Evolutionary conservation across 306 rosid genomes (phyloP), one percentile per base, ranked within the genome.

Genomic region (Dalbergia oliveri): DNA sequence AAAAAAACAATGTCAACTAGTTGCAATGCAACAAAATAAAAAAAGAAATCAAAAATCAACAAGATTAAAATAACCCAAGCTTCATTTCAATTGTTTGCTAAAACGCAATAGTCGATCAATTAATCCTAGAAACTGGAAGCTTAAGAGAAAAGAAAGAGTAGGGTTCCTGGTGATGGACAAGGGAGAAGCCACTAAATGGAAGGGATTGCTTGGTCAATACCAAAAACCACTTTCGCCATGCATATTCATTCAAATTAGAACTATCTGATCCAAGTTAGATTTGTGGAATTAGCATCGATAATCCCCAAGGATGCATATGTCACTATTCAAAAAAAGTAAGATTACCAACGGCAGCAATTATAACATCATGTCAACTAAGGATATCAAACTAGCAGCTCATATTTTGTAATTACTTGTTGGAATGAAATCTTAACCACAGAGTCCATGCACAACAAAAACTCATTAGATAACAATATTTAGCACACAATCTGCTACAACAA

Each of bases 401-500:
- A 56, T 7, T 56, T 6, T 9, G 15, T 59, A 44, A 44, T 54
- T 33, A 47, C 44, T 75, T 6, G 19, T 44, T 15, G 41, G 49
- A 45, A 67, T 60, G 9, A 34, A 61, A 72, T 16, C 50, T 54
- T 65, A 78, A 63, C 12, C 39, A 23, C 16, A 9, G 16, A 77
- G 39, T 66, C 56, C 14, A 21, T 2, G 62, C 37, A 63, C 39
- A 31, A 58, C 4, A 76, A 39, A 73, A 58, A 18, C 70, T 12
- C 11, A 15, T 39, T 57, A 9, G 33, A 21, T 39, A 13, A 56
- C 37, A 9, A 62, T 5, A 71, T 5, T 43, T 26, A 50, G 6
- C 49, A 23, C 31, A 72, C 8, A 76, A 45, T 51, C 49, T 43
- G 9, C 12, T 9, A 43, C 49, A 43, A 43, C 58, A 13, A 49